These are phyloP conservation scores for Penicillium mononematosum DNA, from an alignment of 495 filamentous ascomycete species.

Conservation along the genomic window DNA sequence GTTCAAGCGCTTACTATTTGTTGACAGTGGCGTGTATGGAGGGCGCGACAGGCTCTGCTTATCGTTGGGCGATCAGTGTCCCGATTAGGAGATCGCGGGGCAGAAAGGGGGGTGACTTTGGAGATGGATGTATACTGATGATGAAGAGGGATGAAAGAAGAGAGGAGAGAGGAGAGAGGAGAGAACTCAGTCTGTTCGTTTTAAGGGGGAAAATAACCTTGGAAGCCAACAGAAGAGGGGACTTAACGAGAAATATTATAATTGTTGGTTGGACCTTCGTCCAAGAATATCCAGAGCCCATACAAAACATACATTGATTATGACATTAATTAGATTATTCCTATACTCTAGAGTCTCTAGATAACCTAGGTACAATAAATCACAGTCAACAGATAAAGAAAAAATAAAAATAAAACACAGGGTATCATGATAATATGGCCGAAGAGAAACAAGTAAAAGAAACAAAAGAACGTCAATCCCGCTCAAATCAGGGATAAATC, in stretches of 20 bases:
- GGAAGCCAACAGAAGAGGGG: background rate
- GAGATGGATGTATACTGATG: background rate
- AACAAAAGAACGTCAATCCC: slow-evolving; percentile 13
- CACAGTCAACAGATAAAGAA: background rate
- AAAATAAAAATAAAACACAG: slow-evolving; percentile 14
- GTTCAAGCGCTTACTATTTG: background rate
- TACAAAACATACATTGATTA: background rate
- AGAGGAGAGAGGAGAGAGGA: too few species aligned
- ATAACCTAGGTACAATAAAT: background rate
- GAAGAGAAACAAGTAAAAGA: slow-evolving; percentile 12
- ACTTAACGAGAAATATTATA: background rate
- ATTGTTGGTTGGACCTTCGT: background rate
- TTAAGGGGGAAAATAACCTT: slow-evolving; percentile 9
- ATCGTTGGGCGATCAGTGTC: slow-evolving; percentile 10
- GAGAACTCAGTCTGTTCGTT: too few species aligned
- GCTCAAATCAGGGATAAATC: slow-evolving; percentile 15
- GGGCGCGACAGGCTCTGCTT: slow-evolving; percentile 14
- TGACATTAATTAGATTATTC: background rate
- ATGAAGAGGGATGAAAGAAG: background rate
- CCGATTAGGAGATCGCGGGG: slow-evolving; percentile 17
- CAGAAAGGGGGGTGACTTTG: slow-evolving; percentile 16
- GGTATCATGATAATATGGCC: slow-evolving; percentile 23
- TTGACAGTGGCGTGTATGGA: slow-evolving; percentile 1
- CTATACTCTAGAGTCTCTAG: background rate
- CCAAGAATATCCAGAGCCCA: background rate